Base-by-base conservation (phyloP, 1,284 basidiomycete species). In the Kalmanozyma brasiliensis region DNA sequence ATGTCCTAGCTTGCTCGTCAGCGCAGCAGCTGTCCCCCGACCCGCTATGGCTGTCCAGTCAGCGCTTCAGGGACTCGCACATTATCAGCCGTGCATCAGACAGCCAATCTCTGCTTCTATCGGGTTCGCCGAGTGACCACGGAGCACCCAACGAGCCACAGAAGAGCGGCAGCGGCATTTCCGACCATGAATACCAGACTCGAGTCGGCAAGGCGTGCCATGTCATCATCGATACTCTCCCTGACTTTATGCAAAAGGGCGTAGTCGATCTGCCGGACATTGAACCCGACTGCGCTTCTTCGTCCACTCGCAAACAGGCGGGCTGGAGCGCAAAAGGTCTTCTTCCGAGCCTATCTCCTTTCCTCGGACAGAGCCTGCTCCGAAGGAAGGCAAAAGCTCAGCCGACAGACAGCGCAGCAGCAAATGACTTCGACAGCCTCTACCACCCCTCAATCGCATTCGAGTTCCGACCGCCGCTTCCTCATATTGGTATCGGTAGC, bases 381-480 rank as follows among this genome's bases (percentile, higher is more conserved):
- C 41, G 55, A 42, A 6, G 63, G 11, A 59, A 55, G 35, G 45
- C 47, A 37, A 58, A 56, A 23, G 42, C 30, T 16, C 51, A 46
- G 40, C 22, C 48, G 26, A 17, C 35, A 13, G 48, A 52, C 0
- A 16, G 34, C 17, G 8, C 11, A 7, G 22, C 40, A 11, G 19
- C 46, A 20, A 33, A 33, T 13, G 24, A 43, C 14, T 72, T 72
- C 32, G 59, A 62, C 41, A 67, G 64, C 23, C 52, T 76, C 17
- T 77, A 77, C 34, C 73, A 77, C 42, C 65, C 76, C 2, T 49
- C 57, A 16, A 73, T 77, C 42, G 63, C 61, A 11, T 77, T 77
- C 52, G 57, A 63, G 22, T 73, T 73, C 33, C 55, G 65, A 20
- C 67, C 71, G 10, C 69, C 73, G 1, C 36, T 74, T 3, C 59